A percentile compares a stretch with the other conserved stretches of the same genome.
These are phyloP conservation scores for Vinca minor DNA, from an alignment of 257 asterid species.

Conservation along the genomic window DNA sequence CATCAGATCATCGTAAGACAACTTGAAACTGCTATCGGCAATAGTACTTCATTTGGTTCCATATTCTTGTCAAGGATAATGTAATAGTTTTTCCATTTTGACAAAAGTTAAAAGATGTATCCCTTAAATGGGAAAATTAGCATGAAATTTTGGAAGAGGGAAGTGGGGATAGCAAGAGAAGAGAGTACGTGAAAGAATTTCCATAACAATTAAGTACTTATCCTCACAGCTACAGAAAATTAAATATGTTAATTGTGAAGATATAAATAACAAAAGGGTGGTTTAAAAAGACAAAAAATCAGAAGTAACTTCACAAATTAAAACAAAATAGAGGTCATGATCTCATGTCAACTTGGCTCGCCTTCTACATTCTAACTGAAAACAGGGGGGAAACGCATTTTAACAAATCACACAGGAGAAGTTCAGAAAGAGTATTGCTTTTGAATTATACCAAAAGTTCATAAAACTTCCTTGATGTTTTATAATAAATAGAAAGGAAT, in stretches of 20 bases:
- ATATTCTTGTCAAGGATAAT: background rate
- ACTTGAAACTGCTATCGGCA: background rate
- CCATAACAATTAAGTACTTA: background rate
- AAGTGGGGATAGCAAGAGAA: background rate
- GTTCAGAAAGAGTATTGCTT: background rate
- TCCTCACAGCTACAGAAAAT: background rate
- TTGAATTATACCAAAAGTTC: background rate
- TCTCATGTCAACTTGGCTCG: background rate
- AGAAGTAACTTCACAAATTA: too few relatives aligned
- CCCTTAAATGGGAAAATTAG: background rate
- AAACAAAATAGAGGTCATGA: too few relatives aligned
- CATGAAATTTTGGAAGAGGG: background rate
- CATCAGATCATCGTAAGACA: slow-evolving; percentile 6
- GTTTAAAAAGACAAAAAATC: background rate
- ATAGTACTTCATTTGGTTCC: background rate
- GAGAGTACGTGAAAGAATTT: background rate
- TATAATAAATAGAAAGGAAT: background rate
- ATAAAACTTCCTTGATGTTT: background rate
- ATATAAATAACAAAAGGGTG: background rate
- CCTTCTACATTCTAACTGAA: background rate
- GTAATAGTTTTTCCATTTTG: too few relatives aligned
- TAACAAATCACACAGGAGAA: background rate
- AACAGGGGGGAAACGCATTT: background rate
- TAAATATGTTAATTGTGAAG: background rate
- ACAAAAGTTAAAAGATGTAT: too few relatives aligned